Base-by-base conservation (phyloP, 305 asterid genomes). In the Ajuga reptans region DNA sequence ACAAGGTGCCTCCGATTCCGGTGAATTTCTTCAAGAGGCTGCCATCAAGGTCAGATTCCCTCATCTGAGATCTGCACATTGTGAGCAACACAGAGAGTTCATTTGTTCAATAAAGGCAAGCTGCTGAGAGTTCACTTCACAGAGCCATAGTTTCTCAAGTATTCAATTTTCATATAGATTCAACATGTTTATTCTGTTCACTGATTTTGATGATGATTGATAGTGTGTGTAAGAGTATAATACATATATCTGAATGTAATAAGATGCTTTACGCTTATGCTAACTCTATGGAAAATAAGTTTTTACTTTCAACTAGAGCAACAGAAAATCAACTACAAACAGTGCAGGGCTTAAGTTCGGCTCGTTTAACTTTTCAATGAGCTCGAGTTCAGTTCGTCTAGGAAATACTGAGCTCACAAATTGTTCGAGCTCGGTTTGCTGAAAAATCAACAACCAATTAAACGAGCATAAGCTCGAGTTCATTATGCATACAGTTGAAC, bases 1-100 rank as follows among this genome's bases (percentile, higher is more conserved):
- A 79, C 87, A 86, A 63, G 84, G 43, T 86, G 80, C 98, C 98
- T 4, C 89, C 98, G 0, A 82, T 78, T n/a, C 95, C 95, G 9
- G 89, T 83, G 49, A 92, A 92, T 66, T 92, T 92, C 90, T 92
- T 92, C 88, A 92, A 89, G 91, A 89, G 98, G 72, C 64, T 92
- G 59, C 96, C 98, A 50, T 81, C 98, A 7, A 86, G 89, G 72
- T 76, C 96, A 64, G 98, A 89, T 76, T 77, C 87, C 62, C 90
- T 92, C 54, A 83, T 92, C 41, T 91, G 80, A 90, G 78, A 61
- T 47, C 41, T 34, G 17, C 68, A 55, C 51, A 16, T 63, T 46
- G 69, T 46, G 18, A 58, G 47, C 7, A 34, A 60, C 27, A 29
- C 11, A 52, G 14, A 41, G 46, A 33, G 71, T 29, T 66, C 34